Evolutionary conservation across 2,329 filamentous ascomycete species (phyloP).

Genomic region (Arthroderma sp.): DNA sequence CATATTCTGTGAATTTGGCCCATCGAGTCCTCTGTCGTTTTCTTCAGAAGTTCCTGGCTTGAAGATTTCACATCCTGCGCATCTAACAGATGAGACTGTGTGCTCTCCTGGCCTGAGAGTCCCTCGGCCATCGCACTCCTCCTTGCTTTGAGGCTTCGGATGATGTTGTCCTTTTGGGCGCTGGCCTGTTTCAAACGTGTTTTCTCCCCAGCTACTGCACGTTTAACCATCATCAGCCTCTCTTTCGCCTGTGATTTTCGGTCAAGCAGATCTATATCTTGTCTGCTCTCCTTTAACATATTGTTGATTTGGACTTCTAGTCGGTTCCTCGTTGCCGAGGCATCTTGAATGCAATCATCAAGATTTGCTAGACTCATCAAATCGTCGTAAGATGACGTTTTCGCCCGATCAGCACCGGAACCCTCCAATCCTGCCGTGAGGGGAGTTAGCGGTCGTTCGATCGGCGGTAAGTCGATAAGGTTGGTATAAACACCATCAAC

Average conservation of each 20-base stretch:
- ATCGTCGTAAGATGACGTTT: constrained; percentile 72
- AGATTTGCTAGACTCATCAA: constrained; percentile 80
- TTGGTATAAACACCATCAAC: constrained; percentile 75
- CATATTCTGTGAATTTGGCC: constrained; percentile 83
- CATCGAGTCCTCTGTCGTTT: constrained; percentile 51
- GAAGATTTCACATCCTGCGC: constrained; percentile 46
- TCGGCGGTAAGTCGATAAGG: constrained; percentile 49
- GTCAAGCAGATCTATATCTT: constrained; percentile 18
- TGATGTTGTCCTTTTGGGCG: constrained; percentile 53
- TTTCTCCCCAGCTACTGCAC: constrained; percentile 48
- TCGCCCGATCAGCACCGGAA: constrained; percentile 37
- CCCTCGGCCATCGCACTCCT: constrained; percentile 55
- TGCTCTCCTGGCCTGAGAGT: constrained; percentile 44
- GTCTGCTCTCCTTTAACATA: constrained; percentile 27
- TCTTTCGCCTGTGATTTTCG: constrained; percentile 28
- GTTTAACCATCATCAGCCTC: constrained; percentile 28
- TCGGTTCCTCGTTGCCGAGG: constrained; percentile 59
- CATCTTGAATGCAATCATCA: constrained; percentile 83
- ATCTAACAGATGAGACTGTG: constrained; percentile 48
- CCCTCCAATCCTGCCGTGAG: constrained; percentile 2
- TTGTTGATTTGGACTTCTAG: constrained; percentile 66
- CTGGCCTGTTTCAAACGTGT: constrained; percentile 51
- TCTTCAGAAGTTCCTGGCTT: constrained; percentile 42
- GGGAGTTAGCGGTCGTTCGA: constrained; percentile 15
- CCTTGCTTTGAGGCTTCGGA: constrained; percentile 51